Base-by-base conservation (phyloP, 2,329 filamentous ascomycete species). In the Fusarium citri region DNA sequence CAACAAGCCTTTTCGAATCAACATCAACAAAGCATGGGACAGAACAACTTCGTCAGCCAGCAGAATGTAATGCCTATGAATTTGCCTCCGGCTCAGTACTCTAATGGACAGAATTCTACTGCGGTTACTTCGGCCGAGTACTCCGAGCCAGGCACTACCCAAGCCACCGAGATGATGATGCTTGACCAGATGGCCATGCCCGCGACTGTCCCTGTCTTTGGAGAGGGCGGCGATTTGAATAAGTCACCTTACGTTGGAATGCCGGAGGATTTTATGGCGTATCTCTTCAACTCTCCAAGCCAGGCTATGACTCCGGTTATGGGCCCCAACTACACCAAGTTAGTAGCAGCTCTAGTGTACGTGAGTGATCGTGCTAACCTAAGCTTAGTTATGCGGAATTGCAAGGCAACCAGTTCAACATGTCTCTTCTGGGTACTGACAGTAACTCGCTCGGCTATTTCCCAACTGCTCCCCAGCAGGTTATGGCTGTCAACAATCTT, bases 401-500 rank as follows among this genome's bases (percentile, higher is more conserved):
- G 40, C 83, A 85, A 48, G 79, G 81, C 59, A 84, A 80, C 28
- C 76, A 79, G 31, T 78, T 78, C 51, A 72, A 73, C 61, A 77
- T 83, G 54, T 81, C 86, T 6, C 87, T 87, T 65, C 82, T 85
- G 45, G 81, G 82, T 8, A 80, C 80, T 30, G 84, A 88, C 43
- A 80, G 83, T 40, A 78, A 81, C 31, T 79, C 83, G 37, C 76
- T 86, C 46, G 86, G 86, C 18, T 88, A 88, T 65, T 89, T 88
- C 71, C 87, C 87, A 34, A 83, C 86, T n/a, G 80, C 84, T 15
- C 87, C 88, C 5, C 90, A 93, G 72, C 92, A 97, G 74, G 90
- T 94, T 37, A 97, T 97, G 94, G 92, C 93, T 20, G 92, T 97
- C 49, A 95, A 91, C 60, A 97, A 92, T 73, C 86, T 97, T 41